Evolutionary conservation across 345 rosid genomes (phyloP).

Genomic region (Brassica rapa): DNA sequence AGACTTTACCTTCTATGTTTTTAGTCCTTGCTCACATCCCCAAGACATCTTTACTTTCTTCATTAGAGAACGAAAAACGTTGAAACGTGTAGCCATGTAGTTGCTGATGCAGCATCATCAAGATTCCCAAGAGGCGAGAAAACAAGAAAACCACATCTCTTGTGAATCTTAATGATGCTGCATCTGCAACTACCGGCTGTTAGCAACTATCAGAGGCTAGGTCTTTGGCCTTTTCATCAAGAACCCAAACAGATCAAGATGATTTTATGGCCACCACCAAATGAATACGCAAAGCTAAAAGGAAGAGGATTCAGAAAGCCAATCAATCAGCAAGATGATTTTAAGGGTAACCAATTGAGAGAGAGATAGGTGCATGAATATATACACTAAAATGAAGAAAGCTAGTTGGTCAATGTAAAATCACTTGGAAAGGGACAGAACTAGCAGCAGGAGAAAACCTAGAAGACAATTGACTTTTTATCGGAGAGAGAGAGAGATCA

Average conservation of each 20-base stretch:
- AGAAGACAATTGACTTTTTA: slow-evolving; percentile 24
- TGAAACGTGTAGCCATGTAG: slow-evolving; percentile 38
- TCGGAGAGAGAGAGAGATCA: slow-evolving; percentile 7
- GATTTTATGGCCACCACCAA: neutral
- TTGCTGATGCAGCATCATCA: slow-evolving; percentile 99
- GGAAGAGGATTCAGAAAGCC: too few species aligned
- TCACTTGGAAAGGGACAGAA: slow-evolving; percentile 41
- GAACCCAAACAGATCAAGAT: slow-evolving; percentile 1
- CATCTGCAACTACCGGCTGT: slow-evolving; percentile 79
- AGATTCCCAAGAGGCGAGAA: slow-evolving; percentile 69
- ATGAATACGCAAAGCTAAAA: slow-evolving; percentile 16
- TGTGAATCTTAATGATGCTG: slow-evolving; percentile 99
- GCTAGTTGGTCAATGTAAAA: slow-evolving; percentile 42
- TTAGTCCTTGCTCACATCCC: slow-evolving; percentile 30
- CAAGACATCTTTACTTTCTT: slow-evolving; percentile 15
- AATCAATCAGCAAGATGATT: neutral
- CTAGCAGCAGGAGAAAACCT: slow-evolving; percentile 32
- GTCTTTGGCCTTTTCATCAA: slow-evolving; percentile 21
- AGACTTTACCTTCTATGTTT: slow-evolving; percentile 29
- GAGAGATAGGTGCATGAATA: slow-evolving; percentile 28
- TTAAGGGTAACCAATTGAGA: slow-evolving; percentile 14
- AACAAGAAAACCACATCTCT: slow-evolving; percentile 32
- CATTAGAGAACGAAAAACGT: slow-evolving; percentile 17
- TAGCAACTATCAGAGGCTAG: slow-evolving; percentile 25
- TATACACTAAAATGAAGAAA: slow-evolving; percentile 33